Evolutionary conservation across 129 eudicot genomes (phyloP).

Genomic region (Apium graveolens): DNA sequence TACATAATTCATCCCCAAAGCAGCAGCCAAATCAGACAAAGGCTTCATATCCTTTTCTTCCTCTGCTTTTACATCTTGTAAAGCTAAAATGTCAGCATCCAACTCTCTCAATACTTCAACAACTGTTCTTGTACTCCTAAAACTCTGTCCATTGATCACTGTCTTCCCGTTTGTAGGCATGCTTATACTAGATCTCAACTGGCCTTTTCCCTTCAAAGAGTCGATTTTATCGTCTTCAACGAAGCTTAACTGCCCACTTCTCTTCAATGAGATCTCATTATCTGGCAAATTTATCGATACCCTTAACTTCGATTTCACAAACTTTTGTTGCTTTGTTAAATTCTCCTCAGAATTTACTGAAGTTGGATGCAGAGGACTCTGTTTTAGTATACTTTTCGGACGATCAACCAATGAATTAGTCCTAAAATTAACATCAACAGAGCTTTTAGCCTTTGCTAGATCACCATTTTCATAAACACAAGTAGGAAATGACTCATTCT

Average conservation of each 20-base stretch:
- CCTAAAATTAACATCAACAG: conserved; percentile 17
- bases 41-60: conserved; percentile 90
- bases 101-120: conserved; percentile 75
- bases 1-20: conserved; percentile 90
- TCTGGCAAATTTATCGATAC: conserved; percentile 94
- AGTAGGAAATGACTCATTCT: conserved; percentile 21
- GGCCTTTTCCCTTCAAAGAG: conserved; percentile 47
- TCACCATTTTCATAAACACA: conserved; percentile 25
- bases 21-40: conserved; percentile 72
- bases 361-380: conserved; percentile 67
- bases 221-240: conserved; percentile 22
- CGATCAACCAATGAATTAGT: conserved; percentile 50
- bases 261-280: conserved; percentile 70
- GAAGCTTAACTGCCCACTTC: conserved; percentile 50
- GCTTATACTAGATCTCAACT: conserved; percentile 34
- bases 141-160: conserved; percentile 21
- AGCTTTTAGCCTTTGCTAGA: neutral
- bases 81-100: conserved; percentile 83
- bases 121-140: conserved; percentile 39
- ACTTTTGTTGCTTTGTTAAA: conserved; percentile 40
- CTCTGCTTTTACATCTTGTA: conserved; percentile 96
- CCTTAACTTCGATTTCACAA: conserved; percentile 70
- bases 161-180: conserved; percentile 20
- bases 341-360: conserved; percentile 27
- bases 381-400: conserved; percentile 81